These are phyloP conservation scores for Salpingoeca rosetta DNA, from an alignment of 78 protist species.

Conservation along the genomic window DNA sequence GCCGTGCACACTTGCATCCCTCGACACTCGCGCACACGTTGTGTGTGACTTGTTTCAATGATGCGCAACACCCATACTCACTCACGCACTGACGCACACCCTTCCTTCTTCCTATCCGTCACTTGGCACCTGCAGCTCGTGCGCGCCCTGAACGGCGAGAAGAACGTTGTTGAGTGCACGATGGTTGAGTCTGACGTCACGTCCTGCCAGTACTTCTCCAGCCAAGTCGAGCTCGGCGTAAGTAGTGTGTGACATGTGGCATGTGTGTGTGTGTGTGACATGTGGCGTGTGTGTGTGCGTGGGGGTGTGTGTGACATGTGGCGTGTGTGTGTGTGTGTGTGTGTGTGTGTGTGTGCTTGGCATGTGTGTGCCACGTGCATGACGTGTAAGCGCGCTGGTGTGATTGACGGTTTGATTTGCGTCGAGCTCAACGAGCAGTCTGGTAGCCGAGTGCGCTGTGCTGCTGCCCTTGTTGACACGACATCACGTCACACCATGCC, in stretches of 20 bases:
- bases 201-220: constrained; percentile 42
- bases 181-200: constrained; percentile 51
- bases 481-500: no score
- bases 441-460: not conserved
- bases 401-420: no score
- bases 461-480: not conserved
- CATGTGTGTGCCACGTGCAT: no score
- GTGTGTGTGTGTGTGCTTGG: no score
- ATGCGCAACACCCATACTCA: not conserved
- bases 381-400: no score
- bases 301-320: not conserved
- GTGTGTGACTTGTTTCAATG: not conserved
- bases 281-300: not conserved
- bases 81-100: not conserved
- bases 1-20: not conserved
- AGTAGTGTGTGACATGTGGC: not conserved
- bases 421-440: no score
- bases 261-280: not conserved
- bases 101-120: not conserved
- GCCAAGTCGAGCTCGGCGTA: constrained; percentile 53
- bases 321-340: no score
- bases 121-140: no score
- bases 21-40: not conserved
- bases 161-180: constrained; percentile 45
- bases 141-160: constrained; percentile 44